Percentiles rank a stretch among this genome's conserved stretches.
These are phyloP conservation scores for Eremomyces bilateralis DNA, from an alignment of 495 filamentous ascomycete genomes.

Conservation along the genomic window DNA sequence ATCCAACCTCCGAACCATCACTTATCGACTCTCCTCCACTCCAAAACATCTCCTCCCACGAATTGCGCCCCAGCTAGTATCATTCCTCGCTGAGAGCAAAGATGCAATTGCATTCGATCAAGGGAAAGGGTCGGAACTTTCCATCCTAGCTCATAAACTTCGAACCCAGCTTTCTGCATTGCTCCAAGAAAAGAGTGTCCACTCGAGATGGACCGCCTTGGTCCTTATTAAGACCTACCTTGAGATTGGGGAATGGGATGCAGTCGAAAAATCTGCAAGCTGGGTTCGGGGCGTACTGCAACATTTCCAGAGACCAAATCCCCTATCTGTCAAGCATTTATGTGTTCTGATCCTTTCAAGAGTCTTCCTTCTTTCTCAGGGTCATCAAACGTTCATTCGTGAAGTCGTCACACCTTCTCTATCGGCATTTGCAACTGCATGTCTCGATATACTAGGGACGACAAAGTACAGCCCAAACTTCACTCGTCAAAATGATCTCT, in stretches of 20 bases:
- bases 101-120: conserved; percentile 18
- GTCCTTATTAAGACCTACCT: conserved; percentile 59
- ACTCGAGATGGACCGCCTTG: conserved; percentile 56
- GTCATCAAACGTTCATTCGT: conserved; percentile 58
- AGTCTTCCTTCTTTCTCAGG: conserved; percentile 62
- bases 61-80: conserved; percentile 15
- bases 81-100: conserved; percentile 7
- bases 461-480: conserved; percentile 15
- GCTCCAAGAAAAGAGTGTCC: conserved; percentile 43
- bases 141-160: conserved; percentile 50
- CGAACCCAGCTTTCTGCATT: conserved; percentile 56
- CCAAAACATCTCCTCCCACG: conserved; percentile 13
- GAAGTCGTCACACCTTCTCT: conserved; percentile 75
- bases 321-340: conserved; percentile 47
- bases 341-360: conserved; percentile 53
- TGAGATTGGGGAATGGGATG: conserved; percentile 62
- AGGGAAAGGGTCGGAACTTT: conserved; percentile 36
- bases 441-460: conserved; percentile 21
- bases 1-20: conserved; percentile 14
- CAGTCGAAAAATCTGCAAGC: conserved; percentile 40
- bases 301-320: conserved; percentile 50
- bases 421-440: conserved; percentile 47
- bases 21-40: conserved; percentile 17
- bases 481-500: conserved; percentile 7
- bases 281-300: conserved; percentile 55